These are phyloP conservation scores for Thelonectria blattea DNA, from an alignment of 2,329 filamentous ascomycete species.

Conservation along the genomic window DNA sequence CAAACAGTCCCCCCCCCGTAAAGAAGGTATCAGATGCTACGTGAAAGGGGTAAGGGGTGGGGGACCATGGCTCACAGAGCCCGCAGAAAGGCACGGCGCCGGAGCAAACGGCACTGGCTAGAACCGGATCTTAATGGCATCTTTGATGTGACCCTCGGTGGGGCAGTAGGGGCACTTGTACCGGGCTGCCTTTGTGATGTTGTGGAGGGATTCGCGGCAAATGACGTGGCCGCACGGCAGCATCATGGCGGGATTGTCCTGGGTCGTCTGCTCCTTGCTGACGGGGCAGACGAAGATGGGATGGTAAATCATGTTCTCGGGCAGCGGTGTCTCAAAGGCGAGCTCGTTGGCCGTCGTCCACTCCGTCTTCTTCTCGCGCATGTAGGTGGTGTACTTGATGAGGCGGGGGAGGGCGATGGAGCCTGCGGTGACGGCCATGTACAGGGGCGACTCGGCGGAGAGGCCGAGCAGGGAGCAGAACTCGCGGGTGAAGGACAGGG, in stretches of 20 bases:
- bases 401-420: constrained; percentile 89
- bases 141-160: constrained; percentile 76
- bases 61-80: neutral
- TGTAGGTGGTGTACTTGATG: constrained; percentile 85
- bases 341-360: constrained; percentile 94
- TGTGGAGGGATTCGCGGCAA: constrained; percentile 80
- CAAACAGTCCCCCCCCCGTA: neutral
- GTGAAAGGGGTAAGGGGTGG: neutral
- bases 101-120: constrained; percentile 41
- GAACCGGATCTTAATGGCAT: constrained; percentile 76
- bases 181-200: constrained; percentile 76
- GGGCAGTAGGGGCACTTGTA: constrained; percentile 99
- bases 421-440: constrained; percentile 90
- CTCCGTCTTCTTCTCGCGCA: constrained; percentile 87
- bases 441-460: constrained; percentile 89
- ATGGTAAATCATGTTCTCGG: constrained; percentile 76
- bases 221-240: constrained; percentile 95
- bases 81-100: neutral
- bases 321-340: constrained; percentile 74
- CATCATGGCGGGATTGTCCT: constrained; percentile 94
- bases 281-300: constrained; percentile 98
- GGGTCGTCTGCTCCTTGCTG: constrained; percentile 93
- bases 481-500: constrained; percentile 87
- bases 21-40: neutral
- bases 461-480: constrained; percentile 92